A percentile compares a stretch with the other conserved stretches of the same genome.
phyloP scores from a whole-genome alignment of 805 yeast genomes.

The Cyberlindnera veronae region DNA sequence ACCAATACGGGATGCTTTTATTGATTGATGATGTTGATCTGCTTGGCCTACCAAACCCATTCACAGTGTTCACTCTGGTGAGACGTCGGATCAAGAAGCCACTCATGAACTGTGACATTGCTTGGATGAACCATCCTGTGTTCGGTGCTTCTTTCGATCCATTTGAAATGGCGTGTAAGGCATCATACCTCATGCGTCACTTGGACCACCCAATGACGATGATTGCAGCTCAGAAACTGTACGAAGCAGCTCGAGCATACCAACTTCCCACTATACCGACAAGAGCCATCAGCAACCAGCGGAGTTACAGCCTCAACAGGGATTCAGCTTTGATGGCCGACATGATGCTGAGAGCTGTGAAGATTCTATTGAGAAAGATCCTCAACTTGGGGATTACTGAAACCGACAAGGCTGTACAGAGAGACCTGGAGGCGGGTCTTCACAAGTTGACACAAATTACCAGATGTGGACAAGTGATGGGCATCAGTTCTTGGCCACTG shows the following conservation, averaged over 20 bases:
- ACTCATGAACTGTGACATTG: slow-evolving; percentile 32
- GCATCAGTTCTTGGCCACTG: slow-evolving; percentile 16
- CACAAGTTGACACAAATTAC: slow-evolving; percentile 11
- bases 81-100: slow-evolving; percentile 32
- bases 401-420: slow-evolving; percentile 8
- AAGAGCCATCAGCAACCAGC: slow-evolving; percentile 5
- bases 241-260: slow-evolving; percentile 9
- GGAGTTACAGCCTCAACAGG: slow-evolving; percentile 10
- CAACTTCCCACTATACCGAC: slow-evolving; percentile 18
- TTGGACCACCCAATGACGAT: slow-evolving; percentile 11
- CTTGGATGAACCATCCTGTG: slow-evolving; percentile 42
- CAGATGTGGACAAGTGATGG: slow-evolving; percentile 10
- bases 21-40: slow-evolving; percentile 34
- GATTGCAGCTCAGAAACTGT: slow-evolving; percentile 12
- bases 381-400: slow-evolving; percentile 5
- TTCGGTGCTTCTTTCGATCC: slow-evolving; percentile 37
- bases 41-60: slow-evolving; percentile 39
- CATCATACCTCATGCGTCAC: slow-evolving; percentile 28
- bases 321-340: slow-evolving; percentile 20
- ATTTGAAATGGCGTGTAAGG: slow-evolving; percentile 34
- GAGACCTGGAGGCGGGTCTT: slow-evolving; percentile 9
- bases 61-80: slow-evolving; percentile 33
- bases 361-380: slow-evolving; percentile 19
- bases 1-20: slow-evolving; percentile 39
- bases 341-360: slow-evolving; percentile 16